These are phyloP conservation scores for Ophiostoma piceae DNA, from an alignment of 2,329 filamentous ascomycete genomes.

Conservation along the genomic window DNA sequence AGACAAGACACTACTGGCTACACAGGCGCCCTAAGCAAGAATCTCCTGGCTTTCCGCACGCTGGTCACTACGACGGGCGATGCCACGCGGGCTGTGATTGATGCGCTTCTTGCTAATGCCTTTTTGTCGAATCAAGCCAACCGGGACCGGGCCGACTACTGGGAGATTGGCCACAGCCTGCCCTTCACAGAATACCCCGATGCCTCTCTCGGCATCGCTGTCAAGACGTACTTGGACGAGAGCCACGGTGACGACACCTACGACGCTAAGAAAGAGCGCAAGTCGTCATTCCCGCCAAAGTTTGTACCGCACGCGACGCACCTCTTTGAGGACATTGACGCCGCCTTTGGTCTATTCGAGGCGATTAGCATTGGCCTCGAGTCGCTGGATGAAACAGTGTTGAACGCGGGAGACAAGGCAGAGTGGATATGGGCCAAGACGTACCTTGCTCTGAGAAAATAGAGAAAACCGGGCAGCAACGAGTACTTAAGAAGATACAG, in stretches of 20 bases:
- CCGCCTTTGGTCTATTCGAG: slow-evolving; percentile 54
- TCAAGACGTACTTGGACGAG: slow-evolving; percentile 64
- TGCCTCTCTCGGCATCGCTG: slow-evolving; percentile 70
- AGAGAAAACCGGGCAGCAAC: no score
- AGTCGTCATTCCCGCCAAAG: slow-evolving; percentile 46
- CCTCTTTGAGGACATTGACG: slow-evolving; percentile 55
- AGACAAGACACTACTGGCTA: slow-evolving; percentile 83
- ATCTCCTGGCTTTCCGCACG: slow-evolving; percentile 79
- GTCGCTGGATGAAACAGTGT: slow-evolving; percentile 45
- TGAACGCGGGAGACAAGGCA: slow-evolving; percentile 44
- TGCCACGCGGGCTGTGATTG: slow-evolving; percentile 73
- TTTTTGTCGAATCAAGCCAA: slow-evolving; percentile 75
- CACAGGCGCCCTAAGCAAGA: slow-evolving; percentile 87
- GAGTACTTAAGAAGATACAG: no score
- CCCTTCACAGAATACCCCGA: slow-evolving; percentile 50
- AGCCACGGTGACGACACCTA: slow-evolving; percentile 55
- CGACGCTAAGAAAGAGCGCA: slow-evolving; percentile 37
- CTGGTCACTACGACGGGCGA: slow-evolving; percentile 74
- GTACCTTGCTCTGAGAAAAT: slow-evolving; percentile 41
- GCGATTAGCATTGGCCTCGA: slow-evolving; percentile 55
- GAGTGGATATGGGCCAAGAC: slow-evolving; percentile 52
- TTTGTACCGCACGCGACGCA: slow-evolving; percentile 57
- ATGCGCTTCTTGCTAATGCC: slow-evolving; percentile 74
- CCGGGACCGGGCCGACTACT: slow-evolving; percentile 60
- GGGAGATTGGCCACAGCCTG: slow-evolving; percentile 59